A percentile compares a stretch with the other conserved stretches of the same genome.
Evolutionary conservation across 495 filamentous ascomycete genomes (phyloP).

Genomic region (Jackrogersella multiformis): DNA sequence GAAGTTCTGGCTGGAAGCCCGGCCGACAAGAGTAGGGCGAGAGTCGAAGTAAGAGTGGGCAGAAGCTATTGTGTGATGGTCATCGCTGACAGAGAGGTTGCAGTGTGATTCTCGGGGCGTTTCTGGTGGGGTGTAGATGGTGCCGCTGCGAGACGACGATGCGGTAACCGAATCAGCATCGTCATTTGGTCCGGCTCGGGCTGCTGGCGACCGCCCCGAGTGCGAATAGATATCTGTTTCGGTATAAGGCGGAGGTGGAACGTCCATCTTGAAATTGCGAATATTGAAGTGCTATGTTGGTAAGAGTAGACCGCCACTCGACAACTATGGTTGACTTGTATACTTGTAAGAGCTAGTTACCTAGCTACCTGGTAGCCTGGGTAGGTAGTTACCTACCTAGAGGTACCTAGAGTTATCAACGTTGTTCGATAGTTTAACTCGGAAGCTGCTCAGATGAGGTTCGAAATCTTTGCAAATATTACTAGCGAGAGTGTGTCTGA

Average conservation of each 20-base stretch:
- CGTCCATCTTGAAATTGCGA: conserved; percentile 38
- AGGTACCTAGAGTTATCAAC: background rate
- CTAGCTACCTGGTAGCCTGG: too few species aligned
- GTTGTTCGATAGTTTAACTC: background rate
- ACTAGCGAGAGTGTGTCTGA: background rate
- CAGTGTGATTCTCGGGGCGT: conserved; percentile 49
- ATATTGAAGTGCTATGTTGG: conserved; percentile 7
- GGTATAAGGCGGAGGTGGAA: conserved; percentile 60
- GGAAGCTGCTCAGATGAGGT: background rate
- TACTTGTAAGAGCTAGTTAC: background rate
- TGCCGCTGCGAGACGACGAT: conserved; percentile 50
- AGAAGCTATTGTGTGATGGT: conserved; percentile 41
- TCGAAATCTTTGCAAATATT: background rate
- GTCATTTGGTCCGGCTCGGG: conserved; percentile 23
- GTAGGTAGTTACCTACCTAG: background rate
- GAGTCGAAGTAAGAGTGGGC: conserved; percentile 54
- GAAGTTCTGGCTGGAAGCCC: conserved; percentile 21
- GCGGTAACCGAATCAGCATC: conserved; percentile 42
- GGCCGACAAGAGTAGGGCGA: conserved; percentile 41
- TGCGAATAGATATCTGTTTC: conserved; percentile 60
- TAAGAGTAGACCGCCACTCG: background rate
- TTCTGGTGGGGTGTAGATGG: conserved; percentile 60
- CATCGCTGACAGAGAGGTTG: conserved; percentile 41
- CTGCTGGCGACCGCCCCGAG: conserved; percentile 35
- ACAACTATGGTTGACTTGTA: background rate